phyloP scores from a whole-genome alignment of 352 stramenopile genomes.

The Phytophthora colocasiae region DNA sequence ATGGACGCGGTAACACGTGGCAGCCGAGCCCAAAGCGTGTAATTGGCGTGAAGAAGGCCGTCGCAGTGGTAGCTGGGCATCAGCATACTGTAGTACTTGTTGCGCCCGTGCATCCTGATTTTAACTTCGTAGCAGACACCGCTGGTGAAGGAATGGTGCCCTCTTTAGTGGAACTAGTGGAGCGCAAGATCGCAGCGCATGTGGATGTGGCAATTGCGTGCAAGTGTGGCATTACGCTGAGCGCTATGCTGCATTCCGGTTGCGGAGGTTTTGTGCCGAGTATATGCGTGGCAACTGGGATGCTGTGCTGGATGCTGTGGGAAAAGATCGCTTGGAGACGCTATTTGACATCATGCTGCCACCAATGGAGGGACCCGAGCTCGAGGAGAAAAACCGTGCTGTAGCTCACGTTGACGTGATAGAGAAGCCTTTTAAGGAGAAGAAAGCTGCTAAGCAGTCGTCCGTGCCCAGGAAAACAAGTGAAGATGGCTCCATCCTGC shows the following conservation, averaged over 20 bases:
- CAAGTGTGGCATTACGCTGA: constrained; percentile 70
- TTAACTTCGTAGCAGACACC: constrained; percentile 11
- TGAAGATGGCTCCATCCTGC: neutral
- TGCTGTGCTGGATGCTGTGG: constrained; percentile 66
- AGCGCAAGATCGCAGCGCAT: constrained; percentile 56
- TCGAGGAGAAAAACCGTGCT: constrained; percentile 22
- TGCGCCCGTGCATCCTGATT: constrained; percentile 47
- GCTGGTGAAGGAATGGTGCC: constrained; percentile 5
- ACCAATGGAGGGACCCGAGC: constrained; percentile 28
- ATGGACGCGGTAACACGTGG: constrained; percentile 78
- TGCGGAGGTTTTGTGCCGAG: constrained; percentile 57
- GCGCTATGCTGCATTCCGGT: constrained; percentile 46
- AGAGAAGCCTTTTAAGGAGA: constrained; percentile 19
- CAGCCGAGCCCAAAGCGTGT: constrained; percentile 84
- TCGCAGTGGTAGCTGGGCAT: constrained; percentile 69
- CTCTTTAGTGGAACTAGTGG: constrained; percentile 50
- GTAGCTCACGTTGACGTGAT: neutral
- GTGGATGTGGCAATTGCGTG: constrained; percentile 64
- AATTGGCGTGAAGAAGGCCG: constrained; percentile 72
- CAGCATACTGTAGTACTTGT: constrained; percentile 83
- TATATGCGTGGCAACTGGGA: constrained; percentile 85
- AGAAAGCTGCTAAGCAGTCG: constrained; percentile 22
- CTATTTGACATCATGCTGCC: constrained; percentile 74
- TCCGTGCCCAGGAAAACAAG: constrained; percentile 5
- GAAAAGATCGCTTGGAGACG: constrained; percentile 63